Evolutionary conservation across 192 early-diverging fungal species (phyloP).

Genomic region (Lobulomyces angularis): DNA sequence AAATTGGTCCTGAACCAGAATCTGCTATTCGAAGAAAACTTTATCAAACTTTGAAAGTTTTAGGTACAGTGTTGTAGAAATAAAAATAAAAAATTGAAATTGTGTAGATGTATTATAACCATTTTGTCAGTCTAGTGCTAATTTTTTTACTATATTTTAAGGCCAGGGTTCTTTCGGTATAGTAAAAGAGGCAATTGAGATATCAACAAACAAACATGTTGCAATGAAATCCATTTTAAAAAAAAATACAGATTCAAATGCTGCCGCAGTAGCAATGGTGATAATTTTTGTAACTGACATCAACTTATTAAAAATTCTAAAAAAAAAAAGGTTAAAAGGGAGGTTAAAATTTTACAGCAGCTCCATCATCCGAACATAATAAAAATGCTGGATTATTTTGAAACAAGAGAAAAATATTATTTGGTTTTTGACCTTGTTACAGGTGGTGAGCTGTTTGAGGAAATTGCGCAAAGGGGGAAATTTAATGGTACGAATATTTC

Average conservation of each 20-base stretch:
- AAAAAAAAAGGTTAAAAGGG: background rate
- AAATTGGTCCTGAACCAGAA: too few relatives aligned
- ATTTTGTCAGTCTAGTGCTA: too few relatives aligned
- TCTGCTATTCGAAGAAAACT: conserved; percentile 12
- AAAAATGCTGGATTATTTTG: background rate
- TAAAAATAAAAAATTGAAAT: too few relatives aligned
- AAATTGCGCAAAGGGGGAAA: conserved; percentile 55
- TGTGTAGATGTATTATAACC: too few relatives aligned
- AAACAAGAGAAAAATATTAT: conserved; percentile 21
- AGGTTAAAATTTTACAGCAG: background rate
- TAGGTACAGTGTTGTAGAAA: conserved; percentile 1
- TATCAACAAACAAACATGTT: background rate
- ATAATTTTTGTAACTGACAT: too few relatives aligned
- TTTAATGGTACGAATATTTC: too few relatives aligned
- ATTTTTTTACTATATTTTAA: background rate
- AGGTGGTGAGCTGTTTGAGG: conserved; percentile 90
- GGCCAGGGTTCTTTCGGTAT: conserved; percentile 1
- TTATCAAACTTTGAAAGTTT: too few relatives aligned
- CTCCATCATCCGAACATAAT: background rate
- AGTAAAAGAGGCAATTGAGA: conserved; percentile 5
- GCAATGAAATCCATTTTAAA: conserved; percentile 4
- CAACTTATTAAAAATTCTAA: background rate
- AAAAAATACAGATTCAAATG: too few relatives aligned
- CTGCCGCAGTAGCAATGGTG: too few relatives aligned
- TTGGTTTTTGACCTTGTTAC: conserved; percentile 63